Base-by-base conservation (phyloP, 345 rosid species). In the Salix brachista region DNA sequence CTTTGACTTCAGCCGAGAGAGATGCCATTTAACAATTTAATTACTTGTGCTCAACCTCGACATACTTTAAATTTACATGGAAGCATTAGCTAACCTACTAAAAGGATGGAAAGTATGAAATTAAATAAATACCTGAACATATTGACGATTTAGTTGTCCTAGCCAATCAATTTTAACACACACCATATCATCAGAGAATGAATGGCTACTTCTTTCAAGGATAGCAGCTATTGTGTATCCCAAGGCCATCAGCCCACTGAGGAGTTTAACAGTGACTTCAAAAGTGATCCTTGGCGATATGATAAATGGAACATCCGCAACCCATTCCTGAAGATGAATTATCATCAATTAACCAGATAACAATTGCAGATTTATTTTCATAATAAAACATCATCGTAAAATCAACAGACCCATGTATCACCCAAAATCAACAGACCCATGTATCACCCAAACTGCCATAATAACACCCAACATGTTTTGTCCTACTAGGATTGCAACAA, bases 211-310 rank as follows among this genome's bases (percentile, higher is more conserved):
- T 82, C 99, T 88, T 88, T 94, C 91, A 78, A 96, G 98, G 79
- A 96, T 96, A 71, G 97, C 75, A 73, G 98, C 94, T 85, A 96
- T 94, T 65, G 98, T 96, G 83, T 96, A 96, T 78, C 97, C 99
- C 83, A 96, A 77, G 58, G 99, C 96, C 99, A 96, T 96, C 69
- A 96, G 89, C 78, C 99, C 98, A 82, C 99, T 98, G 70, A 96
- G 99, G 77, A 96, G 97, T 69, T 98, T 97, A 70, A 96, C 99
- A 50, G 94, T 90, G 64, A 94, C 99, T 91, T 92, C 98, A 85
- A 96, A 96, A 19, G 97, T 94, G 80, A 96, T 96, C 85, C 99
- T 90, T 67, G 99, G 99, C 48, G 99, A 96, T 84, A 96, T 96
- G 52, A 96, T 97, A 85, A 96, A 96, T 52, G 98, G 99, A 80